Conservation (phyloP, 2,329 filamentous ascomycete genomes). For the Zasmidium citrigriseum region DNA sequence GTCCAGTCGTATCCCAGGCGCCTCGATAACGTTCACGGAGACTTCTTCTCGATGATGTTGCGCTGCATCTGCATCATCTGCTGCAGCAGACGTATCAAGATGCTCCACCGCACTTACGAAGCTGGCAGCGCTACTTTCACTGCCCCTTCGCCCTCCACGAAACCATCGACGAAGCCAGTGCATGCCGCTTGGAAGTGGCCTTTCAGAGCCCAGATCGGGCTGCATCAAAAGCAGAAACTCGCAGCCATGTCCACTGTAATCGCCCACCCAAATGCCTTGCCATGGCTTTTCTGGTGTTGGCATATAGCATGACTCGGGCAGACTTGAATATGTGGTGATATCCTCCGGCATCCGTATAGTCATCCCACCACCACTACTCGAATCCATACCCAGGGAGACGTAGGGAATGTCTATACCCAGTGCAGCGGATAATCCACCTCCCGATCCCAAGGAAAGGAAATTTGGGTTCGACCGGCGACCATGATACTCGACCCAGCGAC, state of each 20-base stretch:
- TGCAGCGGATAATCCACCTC: slow-evolving; percentile 21
- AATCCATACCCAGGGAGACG: slow-evolving; percentile 23
- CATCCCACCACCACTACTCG: slow-evolving; percentile 26
- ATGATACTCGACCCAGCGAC: slow-evolving; percentile 72
- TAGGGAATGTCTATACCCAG: slow-evolving; percentile 34
- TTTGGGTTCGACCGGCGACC: slow-evolving; percentile 33
- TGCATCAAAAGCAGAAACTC: slow-evolving; percentile 87
- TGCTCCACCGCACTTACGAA: slow-evolving; percentile 20
- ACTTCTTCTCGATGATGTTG: slow-evolving; percentile 41
- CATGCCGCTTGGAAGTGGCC: slow-evolving; percentile 42
- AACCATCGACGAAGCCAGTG: slow-evolving; percentile 35
- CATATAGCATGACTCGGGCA: slow-evolving; percentile 74
- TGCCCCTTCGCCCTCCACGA: slow-evolving; percentile 22
- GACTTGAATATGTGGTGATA: slow-evolving; percentile 67
- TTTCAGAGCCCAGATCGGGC: slow-evolving; percentile 52
- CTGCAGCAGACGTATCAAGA: not conserved
- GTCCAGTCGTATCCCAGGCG: not conserved
- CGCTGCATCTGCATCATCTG: slow-evolving; percentile 20
- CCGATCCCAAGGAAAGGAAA: slow-evolving; percentile 28
- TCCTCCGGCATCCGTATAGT: slow-evolving; percentile 53
- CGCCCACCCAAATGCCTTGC: slow-evolving; percentile 88
- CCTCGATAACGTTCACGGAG: not conserved
- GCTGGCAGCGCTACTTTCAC: slow-evolving; percentile 22
- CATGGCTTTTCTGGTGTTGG: slow-evolving; percentile 79
- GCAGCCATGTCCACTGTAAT: slow-evolving; percentile 84